These are phyloP conservation scores for Thymus quinquecostatus DNA, from an alignment of 257 asterid species.

Conservation along the genomic window DNA sequence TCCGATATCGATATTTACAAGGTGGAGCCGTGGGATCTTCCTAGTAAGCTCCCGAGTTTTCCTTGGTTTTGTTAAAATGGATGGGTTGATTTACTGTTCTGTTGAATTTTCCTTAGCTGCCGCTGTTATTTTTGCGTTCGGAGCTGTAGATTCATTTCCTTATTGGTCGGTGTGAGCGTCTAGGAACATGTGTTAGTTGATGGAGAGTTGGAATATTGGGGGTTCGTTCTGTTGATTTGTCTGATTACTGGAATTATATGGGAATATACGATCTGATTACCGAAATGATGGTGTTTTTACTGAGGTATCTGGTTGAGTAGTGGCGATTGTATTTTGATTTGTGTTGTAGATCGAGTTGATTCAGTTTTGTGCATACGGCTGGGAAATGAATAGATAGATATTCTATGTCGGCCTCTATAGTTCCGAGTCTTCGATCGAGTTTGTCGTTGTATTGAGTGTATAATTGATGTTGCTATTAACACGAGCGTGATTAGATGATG, in stretches of 20 bases:
- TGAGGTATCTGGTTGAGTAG: background rate
- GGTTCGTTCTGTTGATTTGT: constrained; percentile 8
- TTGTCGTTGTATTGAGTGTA: background rate
- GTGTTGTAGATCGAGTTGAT: background rate
- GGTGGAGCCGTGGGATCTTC: constrained; percentile 98
- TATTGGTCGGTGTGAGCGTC: background rate
- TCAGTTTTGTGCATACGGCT: background rate
- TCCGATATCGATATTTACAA: constrained; percentile 90
- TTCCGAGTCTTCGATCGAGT: background rate
- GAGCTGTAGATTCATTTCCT: background rate
- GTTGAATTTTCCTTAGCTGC: background rate
- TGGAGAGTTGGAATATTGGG: constrained; percentile 5
- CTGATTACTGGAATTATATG: constrained; percentile 5
- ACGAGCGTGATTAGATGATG: background rate
- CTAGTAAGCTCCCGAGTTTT: constrained; percentile 46
- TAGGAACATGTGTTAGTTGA: background rate
- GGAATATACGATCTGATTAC: constrained; percentile 25
- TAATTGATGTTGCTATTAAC: background rate
- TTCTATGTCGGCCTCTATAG: too few relatives aligned
- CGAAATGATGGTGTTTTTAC: background rate
- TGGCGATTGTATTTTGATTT: constrained; percentile 3
- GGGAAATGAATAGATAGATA: background rate
- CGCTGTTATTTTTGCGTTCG: background rate
- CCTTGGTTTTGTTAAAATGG: background rate
- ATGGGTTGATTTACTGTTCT: background rate